Evolutionary conservation across 2,329 filamentous ascomycete species (phyloP), one percentile per base, ranked within the genome.

Genomic region (Curvularia sp.): DNA sequence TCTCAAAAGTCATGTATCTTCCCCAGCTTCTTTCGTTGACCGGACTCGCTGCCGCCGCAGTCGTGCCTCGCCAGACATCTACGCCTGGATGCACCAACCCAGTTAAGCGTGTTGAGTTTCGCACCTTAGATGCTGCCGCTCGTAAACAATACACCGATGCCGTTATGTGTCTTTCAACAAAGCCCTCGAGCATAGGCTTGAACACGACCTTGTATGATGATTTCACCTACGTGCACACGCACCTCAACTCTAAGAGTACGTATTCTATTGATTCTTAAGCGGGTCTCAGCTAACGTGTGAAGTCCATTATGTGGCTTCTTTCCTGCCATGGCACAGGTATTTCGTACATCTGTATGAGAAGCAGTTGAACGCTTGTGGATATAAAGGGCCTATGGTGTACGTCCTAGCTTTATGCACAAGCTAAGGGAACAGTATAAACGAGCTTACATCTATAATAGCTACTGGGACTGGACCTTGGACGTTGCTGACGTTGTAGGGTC

Each of bases 301-400:
- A 45, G 42, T 45, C 28, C 42, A 45, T 23, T 45, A 45, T 28
- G 23, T 45, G 5, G 42, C 42, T 9, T 13, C 13, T 7, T 45
- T 45, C 21, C 42, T 45, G 42, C 42, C 42, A 7, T 45, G 42
- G 42, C 42, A 45, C 23, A 45, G 42, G 8, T 45, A 45, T 13
- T 45, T 28, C 27, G 23, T 28, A 12, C 15, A 45, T 45, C 42
- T 45, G 4, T 45, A 45, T 8, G 42, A 45, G 23, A 45, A 27
- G 23, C 42, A 45, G n/a, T 9, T 45, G 5, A 45, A 45, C 25
- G 23, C 3, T 13, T 45, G 42, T 45, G 42, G 42, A 4, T 45
- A 45, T 13, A 45, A 0, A 5, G 42, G 42, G 5, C 42, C 42
- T 9, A 45, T 45, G 42, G 23, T 45, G 42, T 45, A 45, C n/a